Base-by-base conservation (phyloP, 2,329 filamentous ascomycete species). In the Fonsecaea nubica region DNA sequence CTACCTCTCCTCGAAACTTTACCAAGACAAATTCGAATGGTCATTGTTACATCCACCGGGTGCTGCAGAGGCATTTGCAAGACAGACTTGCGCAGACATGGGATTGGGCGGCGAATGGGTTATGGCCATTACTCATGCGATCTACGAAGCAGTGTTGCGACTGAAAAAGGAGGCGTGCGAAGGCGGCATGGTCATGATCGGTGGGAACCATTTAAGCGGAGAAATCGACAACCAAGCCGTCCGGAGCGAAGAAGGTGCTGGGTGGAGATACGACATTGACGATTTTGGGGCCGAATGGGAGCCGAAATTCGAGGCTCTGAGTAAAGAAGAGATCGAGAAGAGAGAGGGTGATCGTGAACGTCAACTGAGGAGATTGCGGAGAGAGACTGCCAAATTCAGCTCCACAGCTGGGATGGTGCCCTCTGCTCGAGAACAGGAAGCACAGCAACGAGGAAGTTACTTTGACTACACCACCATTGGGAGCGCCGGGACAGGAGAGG, bases 11-110 rank as follows among this genome's bases (percentile, higher is more conserved):
- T 96, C 96, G 63, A 89, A 91, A 73, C 86, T 98, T 12, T 98
- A 97, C 78, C 96, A 92, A 3, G 95, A 99, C 83, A 97, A 93
- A 75, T 98, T 99, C 71, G 94, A 98, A 77, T 98, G 94, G 94
- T 98, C 94, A 4, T 83, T 99, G 21, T 84, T 97, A 18, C 93
- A 98, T 74, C 93, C 93, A 2, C 91, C 93, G 1, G 94, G 94
- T 25, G 93, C 94, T 50, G 92, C 95, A 0, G 94, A 99, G 77
- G 88, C 90, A 12, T 98, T 98, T 77, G 93, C 95, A 38, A 92
- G 92, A 76, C 88, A 92, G 71, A 98, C 95, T 0, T 98, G 95
- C 76, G 91, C 92, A 33, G 95, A 99, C 76, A 83, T 99, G 8
- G 94, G 94, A 6, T 82, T 99, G 61, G 85, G 89, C 6, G 92